A percentile compares a stretch with the other conserved stretches of the same genome.
Evolutionary conservation across 805 yeast genomes (phyloP).

Genomic region (Wickerhamiella australiensis): DNA sequence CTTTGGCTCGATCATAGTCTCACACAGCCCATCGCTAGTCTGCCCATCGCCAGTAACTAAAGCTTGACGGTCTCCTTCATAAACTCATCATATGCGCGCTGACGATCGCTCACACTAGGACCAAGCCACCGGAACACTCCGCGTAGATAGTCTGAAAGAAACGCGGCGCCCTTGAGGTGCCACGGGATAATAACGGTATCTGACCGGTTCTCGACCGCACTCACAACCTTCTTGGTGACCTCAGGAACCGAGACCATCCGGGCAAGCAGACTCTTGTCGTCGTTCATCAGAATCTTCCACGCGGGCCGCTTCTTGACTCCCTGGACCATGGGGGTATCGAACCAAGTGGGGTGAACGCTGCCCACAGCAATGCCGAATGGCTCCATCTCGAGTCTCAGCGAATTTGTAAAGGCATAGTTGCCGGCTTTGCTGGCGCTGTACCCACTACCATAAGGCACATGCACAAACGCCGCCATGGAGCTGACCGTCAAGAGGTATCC

Average conservation of each 20-base stretch:
- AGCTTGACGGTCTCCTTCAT: constrained; percentile 1
- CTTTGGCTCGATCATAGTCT: background rate
- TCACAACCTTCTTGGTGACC: background rate
- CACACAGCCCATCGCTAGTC: background rate
- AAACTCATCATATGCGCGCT: constrained; percentile 4
- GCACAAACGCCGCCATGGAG: constrained; percentile 13
- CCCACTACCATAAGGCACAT: background rate
- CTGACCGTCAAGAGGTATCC: constrained; percentile 10
- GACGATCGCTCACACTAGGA: background rate
- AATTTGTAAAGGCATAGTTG: constrained; percentile 6
- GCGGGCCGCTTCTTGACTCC: constrained; percentile 6
- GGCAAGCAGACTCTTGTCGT: background rate
- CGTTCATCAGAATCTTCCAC: constrained; percentile 6
- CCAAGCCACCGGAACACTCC: constrained; percentile 4
- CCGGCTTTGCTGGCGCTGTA: constrained; percentile 12
- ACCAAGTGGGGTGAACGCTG: constrained; percentile 11
- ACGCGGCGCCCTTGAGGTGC: background rate
- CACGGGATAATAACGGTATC: constrained; percentile 7
- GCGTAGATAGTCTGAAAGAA: background rate
- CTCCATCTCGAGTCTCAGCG: constrained; percentile 10
- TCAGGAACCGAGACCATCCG: background rate
- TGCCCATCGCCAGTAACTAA: background rate
- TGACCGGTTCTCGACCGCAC: constrained; percentile 7
- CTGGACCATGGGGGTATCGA: constrained; percentile 10
- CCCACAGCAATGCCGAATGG: constrained; percentile 10